Conservation (phyloP, 345 rosid species). For the Lagerstroemia speciosa region DNA sequence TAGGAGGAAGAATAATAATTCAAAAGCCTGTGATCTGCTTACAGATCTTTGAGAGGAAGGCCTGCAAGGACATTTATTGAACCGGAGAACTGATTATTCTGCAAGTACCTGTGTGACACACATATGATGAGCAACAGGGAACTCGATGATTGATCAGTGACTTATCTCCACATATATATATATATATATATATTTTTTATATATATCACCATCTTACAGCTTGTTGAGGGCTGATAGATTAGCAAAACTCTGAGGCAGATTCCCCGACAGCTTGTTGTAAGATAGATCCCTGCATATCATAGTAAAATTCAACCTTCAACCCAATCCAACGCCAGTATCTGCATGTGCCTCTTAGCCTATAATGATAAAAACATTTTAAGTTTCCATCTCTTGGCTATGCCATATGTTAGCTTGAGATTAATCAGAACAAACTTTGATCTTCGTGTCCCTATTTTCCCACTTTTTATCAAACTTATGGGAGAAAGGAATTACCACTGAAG, state of each 20-base stretch:
- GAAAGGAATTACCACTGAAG: too few relatives aligned
- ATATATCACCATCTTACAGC: constrained; percentile 39
- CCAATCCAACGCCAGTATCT: not conserved
- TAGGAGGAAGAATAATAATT: not conserved
- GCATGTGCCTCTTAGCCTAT: too few relatives aligned
- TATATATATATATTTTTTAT: not conserved
- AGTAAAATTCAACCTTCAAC: constrained; percentile 10
- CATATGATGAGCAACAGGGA: not conserved
- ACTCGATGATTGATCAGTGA: not conserved
- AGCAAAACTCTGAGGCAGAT: constrained; percentile 62
- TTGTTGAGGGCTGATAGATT: constrained; percentile 42
- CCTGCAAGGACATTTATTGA: constrained; percentile 50
- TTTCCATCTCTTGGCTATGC: constrained; percentile 1
- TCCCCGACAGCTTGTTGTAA: constrained; percentile 55
- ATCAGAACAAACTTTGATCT: too few relatives aligned
- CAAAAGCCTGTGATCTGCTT: constrained; percentile 15
- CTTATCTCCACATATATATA: not conserved
- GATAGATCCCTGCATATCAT: constrained; percentile 70
- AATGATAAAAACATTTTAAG: too few relatives aligned
- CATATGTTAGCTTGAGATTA: not conserved
- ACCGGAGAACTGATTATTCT: constrained; percentile 69
- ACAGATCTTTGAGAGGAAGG: constrained; percentile 77
- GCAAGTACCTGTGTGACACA: constrained; percentile 43
- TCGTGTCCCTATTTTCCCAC: too few relatives aligned
- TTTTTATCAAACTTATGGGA: too few relatives aligned